Evolutionary conservation across 306 rosid species (phyloP).

Genomic region (Luffa acutangula): DNA sequence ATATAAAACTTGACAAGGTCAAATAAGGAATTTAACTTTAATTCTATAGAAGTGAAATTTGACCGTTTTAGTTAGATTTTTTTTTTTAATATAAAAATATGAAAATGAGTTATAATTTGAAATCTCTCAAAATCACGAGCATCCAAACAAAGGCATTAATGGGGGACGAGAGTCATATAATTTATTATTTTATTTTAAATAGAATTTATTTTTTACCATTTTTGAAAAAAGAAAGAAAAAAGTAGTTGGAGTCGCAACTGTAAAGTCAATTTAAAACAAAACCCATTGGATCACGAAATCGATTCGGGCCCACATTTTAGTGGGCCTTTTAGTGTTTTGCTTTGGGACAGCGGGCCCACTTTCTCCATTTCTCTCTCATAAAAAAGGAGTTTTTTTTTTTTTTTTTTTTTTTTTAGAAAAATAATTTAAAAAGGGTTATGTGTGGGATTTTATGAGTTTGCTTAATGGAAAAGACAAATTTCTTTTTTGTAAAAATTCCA

Average conservation of each 20-base stretch:
- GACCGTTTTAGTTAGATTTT: no score
- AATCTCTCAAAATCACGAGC: no score
- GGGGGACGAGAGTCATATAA: no score
- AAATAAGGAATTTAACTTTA: no score
- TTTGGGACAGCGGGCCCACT: background rate
- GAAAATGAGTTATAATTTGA: no score
- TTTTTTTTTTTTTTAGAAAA: background rate
- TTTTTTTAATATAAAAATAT: no score
- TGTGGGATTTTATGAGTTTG: background rate
- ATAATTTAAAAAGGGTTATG: background rate
- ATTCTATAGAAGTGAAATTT: no score
- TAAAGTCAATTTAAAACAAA: constrained; percentile 1
- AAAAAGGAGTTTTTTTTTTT: background rate
- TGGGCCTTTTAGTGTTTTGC: background rate
- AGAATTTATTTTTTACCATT: background rate
- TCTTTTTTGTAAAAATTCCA: background rate
- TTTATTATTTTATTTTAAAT: background rate
- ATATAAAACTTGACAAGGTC: no score
- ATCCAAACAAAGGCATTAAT: no score
- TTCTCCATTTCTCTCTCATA: background rate
- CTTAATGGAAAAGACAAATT: background rate
- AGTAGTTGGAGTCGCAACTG: background rate
- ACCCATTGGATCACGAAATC: background rate
- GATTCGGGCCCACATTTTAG: background rate
- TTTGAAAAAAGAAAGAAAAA: background rate